Conservation (phyloP, 2,329 filamentous ascomycete genomes). For the Lasiodiplodia gonubiensis region DNA sequence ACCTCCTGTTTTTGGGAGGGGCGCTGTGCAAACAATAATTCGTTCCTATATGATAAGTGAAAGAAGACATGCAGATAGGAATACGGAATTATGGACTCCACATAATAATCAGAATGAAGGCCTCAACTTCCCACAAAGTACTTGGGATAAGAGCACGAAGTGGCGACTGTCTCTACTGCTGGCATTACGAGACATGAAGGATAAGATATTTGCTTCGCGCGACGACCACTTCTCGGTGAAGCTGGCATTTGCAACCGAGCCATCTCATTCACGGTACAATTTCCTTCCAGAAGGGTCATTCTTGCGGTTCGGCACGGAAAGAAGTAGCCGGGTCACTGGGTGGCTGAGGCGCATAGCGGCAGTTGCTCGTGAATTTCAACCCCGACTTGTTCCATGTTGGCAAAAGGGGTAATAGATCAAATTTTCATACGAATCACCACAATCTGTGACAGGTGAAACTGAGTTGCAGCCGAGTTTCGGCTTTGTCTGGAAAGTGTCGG, state of each 20-base stretch:
- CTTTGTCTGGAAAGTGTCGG: not conserved
- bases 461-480: not conserved
- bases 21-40: too few species aligned
- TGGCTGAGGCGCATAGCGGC: not conserved
- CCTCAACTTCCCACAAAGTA: too few species aligned
- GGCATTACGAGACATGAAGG: too few species aligned
- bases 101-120: too few species aligned
- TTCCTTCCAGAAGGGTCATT: not conserved
- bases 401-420: not conserved
- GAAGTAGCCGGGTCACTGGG: not conserved
- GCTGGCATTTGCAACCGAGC: not conserved
- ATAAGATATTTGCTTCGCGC: too few species aligned
- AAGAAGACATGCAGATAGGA: not conserved
- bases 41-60: too few species aligned
- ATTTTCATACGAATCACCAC: not conserved
- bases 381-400: not conserved
- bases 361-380: slow-evolving; percentile 1
- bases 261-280: not conserved
- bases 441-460: not conserved
- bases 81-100: too few species aligned
- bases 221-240: not conserved
- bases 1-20: too few species aligned
- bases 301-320: not conserved
- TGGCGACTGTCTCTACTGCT: too few species aligned
- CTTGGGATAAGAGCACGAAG: too few species aligned